Base-by-base conservation (phyloP, 2,329 filamentous ascomycete species). In the Emergomyces orientalis region DNA sequence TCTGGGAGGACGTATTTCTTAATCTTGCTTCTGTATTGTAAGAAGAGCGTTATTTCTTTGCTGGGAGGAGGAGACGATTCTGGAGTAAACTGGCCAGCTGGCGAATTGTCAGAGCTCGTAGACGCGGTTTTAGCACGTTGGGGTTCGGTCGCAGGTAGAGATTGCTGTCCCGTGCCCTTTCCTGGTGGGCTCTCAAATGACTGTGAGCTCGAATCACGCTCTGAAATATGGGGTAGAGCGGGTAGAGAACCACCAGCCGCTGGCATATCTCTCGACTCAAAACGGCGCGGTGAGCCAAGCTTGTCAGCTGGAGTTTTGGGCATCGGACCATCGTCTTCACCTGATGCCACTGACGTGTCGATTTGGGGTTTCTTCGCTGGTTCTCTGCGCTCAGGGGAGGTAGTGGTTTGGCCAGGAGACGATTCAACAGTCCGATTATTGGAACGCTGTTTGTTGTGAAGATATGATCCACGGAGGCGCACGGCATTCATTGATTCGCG, bases 1-100 rank as follows among this genome's bases (percentile, higher is more conserved):
- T 95, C 91, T 0, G 90, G 79, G 41, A 97, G 83, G 19, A 96
- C 86, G 72, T 95, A 95, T 74, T 97, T 97, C 77, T 97, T 97
- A 69, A 97, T 92, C 73, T 94, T 94, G 69, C 89, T 94, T 74
- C 95, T 96, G 78, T 97, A 97, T 76, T 97, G 93, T 65, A 97
- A 76, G 74, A 97, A 99, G 47, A 99, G 79, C 0, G 93, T 97
- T 59, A 99, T 81, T 68, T 97, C 91, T 72, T 96, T 96, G 9
- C 87, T 88, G 7, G 86, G 80, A 43, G 88, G 87, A 9, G 90
- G 91, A 52, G 75, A 75, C 0, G 88, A 89, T 60, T 88, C 86
- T 27, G 85, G 80, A 37, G 78, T 74, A 66, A 84, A 85, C 51
- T 82, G 81, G 60, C 59, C 57, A 25, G 59, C 52, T 14, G 56